These are phyloP conservation scores for Singerocomus rubriflavus DNA, from an alignment of 1,284 basidiomycete genomes.

Conservation along the genomic window DNA sequence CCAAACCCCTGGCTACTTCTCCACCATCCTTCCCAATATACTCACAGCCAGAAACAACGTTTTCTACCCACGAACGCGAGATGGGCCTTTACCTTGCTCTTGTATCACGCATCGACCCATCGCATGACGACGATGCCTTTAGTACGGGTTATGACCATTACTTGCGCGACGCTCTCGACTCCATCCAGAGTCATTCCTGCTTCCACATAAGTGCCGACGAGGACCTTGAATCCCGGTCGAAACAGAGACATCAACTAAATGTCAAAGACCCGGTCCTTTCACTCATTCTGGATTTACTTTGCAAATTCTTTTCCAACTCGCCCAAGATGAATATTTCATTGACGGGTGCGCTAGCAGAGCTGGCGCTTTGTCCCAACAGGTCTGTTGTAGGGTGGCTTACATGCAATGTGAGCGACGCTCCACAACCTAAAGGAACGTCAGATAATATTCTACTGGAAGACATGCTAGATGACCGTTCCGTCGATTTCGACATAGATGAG, in stretches of 20 bases:
- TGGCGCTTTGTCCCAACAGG: slow-evolving; percentile 81
- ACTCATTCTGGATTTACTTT: slow-evolving; percentile 65
- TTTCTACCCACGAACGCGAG: slow-evolving; percentile 76
- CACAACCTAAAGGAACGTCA: slow-evolving; percentile 20
- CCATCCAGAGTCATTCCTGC: slow-evolving; percentile 63
- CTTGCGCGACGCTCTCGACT: slow-evolving; percentile 72
- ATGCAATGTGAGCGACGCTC: slow-evolving; percentile 47
- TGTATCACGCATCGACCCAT: slow-evolving; percentile 76
- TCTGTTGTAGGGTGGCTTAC: slow-evolving; percentile 89
- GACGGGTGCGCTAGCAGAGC: slow-evolving; percentile 75
- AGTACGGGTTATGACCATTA: slow-evolving; percentile 87
- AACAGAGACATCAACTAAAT: slow-evolving; percentile 70
- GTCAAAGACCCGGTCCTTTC: slow-evolving; percentile 77
- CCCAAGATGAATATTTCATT: slow-evolving; percentile 88
- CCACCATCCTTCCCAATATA: slow-evolving; percentile 38
- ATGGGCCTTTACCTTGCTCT: slow-evolving; percentile 80
- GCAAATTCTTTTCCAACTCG: slow-evolving; percentile 80
- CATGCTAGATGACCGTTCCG: slow-evolving; percentile 69
- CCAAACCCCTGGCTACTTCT: slow-evolving; percentile 11
- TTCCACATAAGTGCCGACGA: slow-evolving; percentile 44
- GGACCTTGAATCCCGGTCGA: slow-evolving; percentile 40
- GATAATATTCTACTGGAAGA: slow-evolving; percentile 29
- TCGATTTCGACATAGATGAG: slow-evolving; percentile 71
- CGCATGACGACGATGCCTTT: slow-evolving; percentile 68
- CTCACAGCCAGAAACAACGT: slow-evolving; percentile 64